Evolutionary conservation across 2,329 filamentous ascomycete species (phyloP), one percentile per base, ranked within the genome.

Genomic region (Parastagonospora avenae): DNA sequence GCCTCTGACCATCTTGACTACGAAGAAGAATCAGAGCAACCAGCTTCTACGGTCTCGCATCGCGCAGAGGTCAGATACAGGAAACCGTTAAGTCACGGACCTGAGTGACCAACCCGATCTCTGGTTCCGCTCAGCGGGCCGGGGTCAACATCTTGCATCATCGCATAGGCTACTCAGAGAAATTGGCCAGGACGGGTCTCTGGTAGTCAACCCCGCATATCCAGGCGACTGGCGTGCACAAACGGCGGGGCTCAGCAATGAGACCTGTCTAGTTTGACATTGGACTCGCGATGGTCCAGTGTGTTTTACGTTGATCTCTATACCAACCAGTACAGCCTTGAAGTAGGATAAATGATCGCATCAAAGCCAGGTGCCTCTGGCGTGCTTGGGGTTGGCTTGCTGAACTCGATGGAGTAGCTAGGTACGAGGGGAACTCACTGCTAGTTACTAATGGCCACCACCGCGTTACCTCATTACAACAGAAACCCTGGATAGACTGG

Each of bases 191-290:
- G 8, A 39, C 19, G 19, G 37, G 19, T 24, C 37, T 39, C 37
- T 39, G 19, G 37, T 28, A 24, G 19, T 39, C 19, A 32, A 29
- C 9, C 38, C 19, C 19, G 38, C 24, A 29, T 40, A 19, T 38
- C 19, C 38, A 40, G 19, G 27, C 38, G 38, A 40, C 24, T 40
- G 38, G 24, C 38, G 29, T 40, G 38, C 24, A 24, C 24, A 29
- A 40, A 29, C 38, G 38, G 16, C 24, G 29, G 14, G 38, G 19
- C 7, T n/a, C 38, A 40, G 38, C 38, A 40, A 40, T 40, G 24
- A 24, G 7, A 40, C 11, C 28, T 40, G 38, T 40, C 38, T 40
- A 40, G 38, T 40, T 40, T 40, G 38, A 40, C 38, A 40, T 19
- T 29, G 38, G 19, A 40, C 14, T 29, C 38, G 38, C 38, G 24